Evolutionary conservation across 352 stramenopile genomes (phyloP), one percentile per base, ranked within the genome.

Genomic region (Phytopythium aichiense): DNA sequence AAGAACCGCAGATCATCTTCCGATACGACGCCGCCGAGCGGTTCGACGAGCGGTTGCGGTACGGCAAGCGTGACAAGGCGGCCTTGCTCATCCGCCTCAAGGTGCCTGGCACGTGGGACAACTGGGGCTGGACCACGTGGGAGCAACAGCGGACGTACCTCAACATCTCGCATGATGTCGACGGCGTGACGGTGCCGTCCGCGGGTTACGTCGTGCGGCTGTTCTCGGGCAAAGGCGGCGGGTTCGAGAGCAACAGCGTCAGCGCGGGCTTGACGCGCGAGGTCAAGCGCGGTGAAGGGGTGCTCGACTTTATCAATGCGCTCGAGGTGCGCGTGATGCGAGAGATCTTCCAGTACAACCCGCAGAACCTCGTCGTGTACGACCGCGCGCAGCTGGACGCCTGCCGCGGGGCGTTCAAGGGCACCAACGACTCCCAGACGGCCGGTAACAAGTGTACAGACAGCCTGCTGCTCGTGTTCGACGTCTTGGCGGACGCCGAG

Each of bases 1-100:
- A 75, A 40, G 77, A 87, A n/a, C 75, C 77, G 40, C 77, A 87
- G 59, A 55, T 83, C 48, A 84, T 87, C 16, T 84, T 87, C 52
- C 73, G 73, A n/a, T 62, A 64, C 13, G 73, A 83, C 56, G 69
- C 73, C 2, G 33, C 72, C 37, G 75, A 84, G 64, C 71, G 66
- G 4, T 87, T 87, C 45, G 77, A 87, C 52, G 77, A 84, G 58
- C 73, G 64, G 30, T 66, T 87, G 30, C 70, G 77, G 23, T 87
- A 84, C 42, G 74, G 69, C 15, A 70, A 81, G 38, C 68, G 77
- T 22, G 77, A 87, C 49, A 87, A 87, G 48, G 75, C 71, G 5
- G 77, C 74, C 15, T 38, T 87, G 37, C 57, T 87, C 25, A 54
- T 84, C 30, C 64, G 75, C 18, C 62, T 84, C 31, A 65, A 72